These are phyloP conservation scores for Sporothrix mexicana DNA, from an alignment of 2,329 filamentous ascomycete genomes.

Conservation along the genomic window DNA sequence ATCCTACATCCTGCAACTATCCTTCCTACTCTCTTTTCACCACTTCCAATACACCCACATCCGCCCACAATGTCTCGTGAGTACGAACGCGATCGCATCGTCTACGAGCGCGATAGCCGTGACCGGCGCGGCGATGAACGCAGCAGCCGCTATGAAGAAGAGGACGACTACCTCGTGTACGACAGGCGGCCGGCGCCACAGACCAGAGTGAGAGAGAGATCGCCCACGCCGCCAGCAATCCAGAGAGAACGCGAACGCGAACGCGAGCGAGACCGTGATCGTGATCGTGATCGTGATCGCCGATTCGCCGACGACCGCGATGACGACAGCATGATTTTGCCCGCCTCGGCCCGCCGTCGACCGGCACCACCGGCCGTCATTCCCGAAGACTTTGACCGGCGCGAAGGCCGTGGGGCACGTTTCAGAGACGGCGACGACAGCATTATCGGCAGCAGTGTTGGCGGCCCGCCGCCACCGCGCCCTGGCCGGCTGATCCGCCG, in stretches of 20 bases:
- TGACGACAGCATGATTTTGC: slow-evolving; percentile 27
- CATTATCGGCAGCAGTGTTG: slow-evolving; percentile 25
- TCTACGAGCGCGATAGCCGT: slow-evolving; percentile 52
- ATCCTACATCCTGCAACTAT: not conserved
- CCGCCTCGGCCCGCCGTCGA: slow-evolving; percentile 42
- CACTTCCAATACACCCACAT: not conserved
- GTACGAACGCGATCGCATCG: slow-evolving; percentile 55
- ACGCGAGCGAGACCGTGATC: no score
- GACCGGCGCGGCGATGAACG: slow-evolving; percentile 60
- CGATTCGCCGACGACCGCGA: slow-evolving; percentile 59
- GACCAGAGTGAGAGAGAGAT: slow-evolving; percentile 48
- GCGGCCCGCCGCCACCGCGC: slow-evolving; percentile 59
- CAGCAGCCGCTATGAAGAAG: slow-evolving; percentile 54
- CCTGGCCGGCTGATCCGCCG: slow-evolving; percentile 72
- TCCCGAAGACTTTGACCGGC: slow-evolving; percentile 55
- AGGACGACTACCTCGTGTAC: slow-evolving; percentile 54
- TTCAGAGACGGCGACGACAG: slow-evolving; percentile 56
- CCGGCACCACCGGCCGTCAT: slow-evolving; percentile 38
- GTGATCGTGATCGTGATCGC: slow-evolving; percentile 50
- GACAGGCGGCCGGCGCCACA: slow-evolving; percentile 33
- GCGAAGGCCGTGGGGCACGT: slow-evolving; percentile 40
- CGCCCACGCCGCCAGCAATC: slow-evolving; percentile 41
- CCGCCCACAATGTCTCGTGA: slow-evolving; percentile 45
- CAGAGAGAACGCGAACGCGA: not conserved
- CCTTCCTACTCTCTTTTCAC: not conserved